A percentile compares a stretch with the other conserved stretches of the same genome.
These are phyloP conservation scores for Phialocephala subalpina DNA, from an alignment of 2,329 filamentous ascomycete genomes.

Conservation along the genomic window DNA sequence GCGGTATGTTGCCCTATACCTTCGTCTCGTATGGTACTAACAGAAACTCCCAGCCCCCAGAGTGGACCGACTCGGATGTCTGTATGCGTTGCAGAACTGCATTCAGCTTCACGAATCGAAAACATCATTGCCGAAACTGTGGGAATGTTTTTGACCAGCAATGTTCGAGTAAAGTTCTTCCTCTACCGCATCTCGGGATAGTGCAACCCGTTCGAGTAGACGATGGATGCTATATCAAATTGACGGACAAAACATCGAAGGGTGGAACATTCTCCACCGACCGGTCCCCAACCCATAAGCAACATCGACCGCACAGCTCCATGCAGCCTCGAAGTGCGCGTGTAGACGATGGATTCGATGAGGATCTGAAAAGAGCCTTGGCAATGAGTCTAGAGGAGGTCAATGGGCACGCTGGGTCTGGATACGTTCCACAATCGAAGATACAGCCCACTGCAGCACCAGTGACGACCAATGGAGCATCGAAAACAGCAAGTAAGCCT, in stretches of 20 bases:
- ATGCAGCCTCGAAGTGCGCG: slow-evolving; percentile 94
- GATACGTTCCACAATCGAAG: slow-evolving; percentile 74
- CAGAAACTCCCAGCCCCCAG: slow-evolving; percentile 86
- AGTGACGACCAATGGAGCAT: slow-evolving; percentile 35
- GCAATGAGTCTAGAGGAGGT: slow-evolving; percentile 98
- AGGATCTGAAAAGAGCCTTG: slow-evolving; percentile 90
- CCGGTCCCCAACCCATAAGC: slow-evolving; percentile 65
- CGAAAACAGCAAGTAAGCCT: slow-evolving; percentile 52
- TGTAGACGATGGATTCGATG: slow-evolving; percentile 90
- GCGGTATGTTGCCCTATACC: slow-evolving; percentile 68
- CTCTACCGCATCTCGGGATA: slow-evolving; percentile 92
- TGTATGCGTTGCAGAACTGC: slow-evolving; percentile 97
- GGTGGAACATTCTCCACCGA: slow-evolving; percentile 49
- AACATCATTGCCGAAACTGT: slow-evolving; percentile 98
- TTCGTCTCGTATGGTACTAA: slow-evolving; percentile 3
- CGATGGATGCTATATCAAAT: slow-evolving; percentile 91
- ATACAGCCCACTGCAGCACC: slow-evolving; percentile 47
- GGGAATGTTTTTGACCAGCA: slow-evolving; percentile 97
- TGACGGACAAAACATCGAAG: slow-evolving; percentile 76
- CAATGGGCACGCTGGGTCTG: slow-evolving; percentile 73
- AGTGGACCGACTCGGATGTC: slow-evolving; percentile 97
- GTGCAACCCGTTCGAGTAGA: slow-evolving; percentile 91
- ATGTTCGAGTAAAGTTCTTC: slow-evolving; percentile 88
- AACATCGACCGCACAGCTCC: slow-evolving; percentile 58
- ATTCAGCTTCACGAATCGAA: slow-evolving; percentile 98